phyloP scores from a whole-genome alignment of 2,329 filamentous ascomycete genomes.

The Penicillium sp. region DNA sequence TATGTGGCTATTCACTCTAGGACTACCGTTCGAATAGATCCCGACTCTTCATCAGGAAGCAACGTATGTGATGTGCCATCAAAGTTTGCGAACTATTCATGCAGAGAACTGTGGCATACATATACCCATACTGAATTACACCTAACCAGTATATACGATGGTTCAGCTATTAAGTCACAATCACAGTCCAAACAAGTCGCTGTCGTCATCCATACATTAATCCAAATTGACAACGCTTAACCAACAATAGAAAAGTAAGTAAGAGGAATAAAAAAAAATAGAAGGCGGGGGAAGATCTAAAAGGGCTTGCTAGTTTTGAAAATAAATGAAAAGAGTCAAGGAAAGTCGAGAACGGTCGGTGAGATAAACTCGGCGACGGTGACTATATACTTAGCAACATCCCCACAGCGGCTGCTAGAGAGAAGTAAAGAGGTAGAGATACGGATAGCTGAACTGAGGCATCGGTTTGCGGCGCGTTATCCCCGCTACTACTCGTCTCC shows the following conservation, averaged over 20 bases:
- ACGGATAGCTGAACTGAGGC: not conserved
- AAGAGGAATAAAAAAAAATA: not conserved
- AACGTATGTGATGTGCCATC: not conserved
- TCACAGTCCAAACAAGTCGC: conserved; percentile 26
- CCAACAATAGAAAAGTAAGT: conserved; percentile 9
- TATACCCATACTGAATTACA: not conserved
- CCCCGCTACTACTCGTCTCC: conserved; percentile 1
- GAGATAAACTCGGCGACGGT: not conserved
- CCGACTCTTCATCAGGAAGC: not conserved
- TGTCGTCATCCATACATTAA: conserved; percentile 33
- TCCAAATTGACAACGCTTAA: conserved; percentile 22
- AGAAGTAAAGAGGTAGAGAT: conserved; percentile 11
- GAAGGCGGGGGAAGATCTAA: not conserved
- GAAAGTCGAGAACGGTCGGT: not conserved
- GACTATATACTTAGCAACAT: not conserved
- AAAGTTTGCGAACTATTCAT: not conserved
- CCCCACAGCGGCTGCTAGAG: conserved; percentile 17
- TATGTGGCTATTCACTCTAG: too few species aligned
- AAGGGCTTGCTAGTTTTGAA: conserved; percentile 1
- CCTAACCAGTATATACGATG: not conserved
- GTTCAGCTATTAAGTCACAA: conserved; percentile 2
- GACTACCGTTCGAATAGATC: too few species aligned
- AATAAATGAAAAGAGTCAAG: not conserved
- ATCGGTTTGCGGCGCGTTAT: conserved; percentile 13
- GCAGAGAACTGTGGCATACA: not conserved